These are phyloP conservation scores for Mortierella alpina DNA, from an alignment of 192 early-diverging fungal species.

Conservation along the genomic window DNA sequence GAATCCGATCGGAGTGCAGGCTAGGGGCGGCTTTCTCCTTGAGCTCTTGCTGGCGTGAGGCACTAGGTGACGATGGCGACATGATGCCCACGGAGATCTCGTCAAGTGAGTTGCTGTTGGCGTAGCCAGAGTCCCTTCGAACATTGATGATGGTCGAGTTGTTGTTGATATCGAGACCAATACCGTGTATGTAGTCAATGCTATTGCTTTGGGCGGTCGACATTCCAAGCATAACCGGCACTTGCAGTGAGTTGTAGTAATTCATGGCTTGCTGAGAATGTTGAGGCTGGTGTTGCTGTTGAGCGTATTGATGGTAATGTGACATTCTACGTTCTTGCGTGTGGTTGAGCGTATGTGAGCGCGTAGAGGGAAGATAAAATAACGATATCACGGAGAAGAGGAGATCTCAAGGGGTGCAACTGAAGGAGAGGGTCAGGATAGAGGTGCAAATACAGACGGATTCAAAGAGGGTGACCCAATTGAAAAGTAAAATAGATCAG, in stretches of 20 bases:
- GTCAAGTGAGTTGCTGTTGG: constrained; percentile 23
- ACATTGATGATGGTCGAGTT: constrained; percentile 17
- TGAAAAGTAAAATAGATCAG: neutral
- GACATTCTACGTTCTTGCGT: constrained; percentile 10
- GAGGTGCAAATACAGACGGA: too few relatives aligned
- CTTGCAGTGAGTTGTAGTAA: constrained; percentile 23
- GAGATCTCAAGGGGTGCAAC: neutral
- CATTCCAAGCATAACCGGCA: constrained; percentile 21
- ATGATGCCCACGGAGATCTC: constrained; percentile 30
- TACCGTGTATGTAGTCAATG: constrained; percentile 9
- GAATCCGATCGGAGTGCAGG: neutral
- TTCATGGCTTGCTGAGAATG: constrained; percentile 18
- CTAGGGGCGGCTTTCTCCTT: neutral
- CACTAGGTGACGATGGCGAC: constrained; percentile 6
- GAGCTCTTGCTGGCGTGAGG: neutral
- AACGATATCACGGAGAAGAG: too few relatives aligned
- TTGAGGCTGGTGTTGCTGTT: constrained; percentile 21
- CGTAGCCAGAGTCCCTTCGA: constrained; percentile 34
- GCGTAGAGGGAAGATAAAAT: neutral
- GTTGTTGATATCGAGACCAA: neutral
- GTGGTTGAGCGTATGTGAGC: neutral
- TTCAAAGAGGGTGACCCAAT: neutral
- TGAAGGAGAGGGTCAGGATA: neutral
- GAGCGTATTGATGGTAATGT: constrained; percentile 14
- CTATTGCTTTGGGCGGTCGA: neutral